phyloP scores from a whole-genome alignment of 441 rosid species.

The Mallotus japonicus region DNA sequence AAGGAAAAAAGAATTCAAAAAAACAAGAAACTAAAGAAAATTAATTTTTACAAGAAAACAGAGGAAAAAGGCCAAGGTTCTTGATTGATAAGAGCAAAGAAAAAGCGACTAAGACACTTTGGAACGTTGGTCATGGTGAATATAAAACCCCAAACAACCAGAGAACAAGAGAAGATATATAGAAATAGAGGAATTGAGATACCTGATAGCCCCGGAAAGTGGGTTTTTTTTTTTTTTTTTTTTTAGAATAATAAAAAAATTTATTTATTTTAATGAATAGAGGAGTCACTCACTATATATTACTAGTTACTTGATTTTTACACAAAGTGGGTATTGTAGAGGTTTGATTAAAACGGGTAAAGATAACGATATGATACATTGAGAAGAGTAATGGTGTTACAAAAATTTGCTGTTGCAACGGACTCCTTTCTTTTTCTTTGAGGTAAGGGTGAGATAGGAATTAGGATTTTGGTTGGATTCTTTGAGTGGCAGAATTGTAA shows the following conservation, averaged over 20 bases:
- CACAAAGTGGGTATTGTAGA: slow-evolving; percentile 1
- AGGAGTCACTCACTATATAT: neutral
- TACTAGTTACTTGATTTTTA: slow-evolving; percentile 11
- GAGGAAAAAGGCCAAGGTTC: slow-evolving; percentile 33
- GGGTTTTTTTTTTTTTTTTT: too few relatives aligned
- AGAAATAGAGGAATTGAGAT: neutral
- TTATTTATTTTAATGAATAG: neutral
- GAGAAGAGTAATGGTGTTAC: neutral
- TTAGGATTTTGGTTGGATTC: neutral
- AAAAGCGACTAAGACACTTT: slow-evolving; percentile 35
- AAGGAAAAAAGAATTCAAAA: slow-evolving; percentile 12
- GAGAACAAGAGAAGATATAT: slow-evolving; percentile 14
- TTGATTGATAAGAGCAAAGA: slow-evolving; percentile 33
- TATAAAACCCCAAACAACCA: slow-evolving; percentile 8
- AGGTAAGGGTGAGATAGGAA: neutral
- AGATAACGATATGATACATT: slow-evolving; percentile 3
- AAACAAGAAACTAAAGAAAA: slow-evolving; percentile 1
- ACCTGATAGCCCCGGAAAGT: neutral
- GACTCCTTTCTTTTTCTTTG: neutral
- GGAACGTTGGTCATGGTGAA: slow-evolving; percentile 40
- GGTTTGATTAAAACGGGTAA: slow-evolving; percentile 23
- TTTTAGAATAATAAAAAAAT: neutral
- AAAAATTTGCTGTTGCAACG: neutral
- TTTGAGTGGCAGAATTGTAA: slow-evolving; percentile 9
- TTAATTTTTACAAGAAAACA: slow-evolving; percentile 13